These are phyloP conservation scores for Butyriboletus loyo DNA, from an alignment of 768 basidiomycete genomes.

Conservation along the genomic window DNA sequence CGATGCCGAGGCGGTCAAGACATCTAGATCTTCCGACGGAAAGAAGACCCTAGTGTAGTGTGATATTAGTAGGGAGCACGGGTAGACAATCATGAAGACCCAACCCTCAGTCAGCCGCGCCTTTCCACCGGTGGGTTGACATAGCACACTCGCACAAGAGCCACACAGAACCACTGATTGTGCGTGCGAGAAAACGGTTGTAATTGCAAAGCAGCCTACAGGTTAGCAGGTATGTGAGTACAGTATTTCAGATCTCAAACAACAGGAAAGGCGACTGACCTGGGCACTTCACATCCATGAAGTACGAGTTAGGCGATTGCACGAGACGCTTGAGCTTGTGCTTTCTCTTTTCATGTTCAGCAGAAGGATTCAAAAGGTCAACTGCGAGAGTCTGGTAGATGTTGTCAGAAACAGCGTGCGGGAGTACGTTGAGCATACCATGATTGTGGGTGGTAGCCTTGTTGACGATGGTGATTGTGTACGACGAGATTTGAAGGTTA, in stretches of 20 bases:
- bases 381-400: constrained; percentile 85
- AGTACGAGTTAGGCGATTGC: constrained; percentile 97
- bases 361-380: constrained; percentile 95
- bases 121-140: constrained; percentile 98
- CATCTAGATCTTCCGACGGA: constrained; percentile 89
- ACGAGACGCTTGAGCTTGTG: constrained; percentile 99
- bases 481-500: constrained; percentile 18
- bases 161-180: constrained; percentile 95
- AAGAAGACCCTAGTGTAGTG: constrained; percentile 77
- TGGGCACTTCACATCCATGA: constrained; percentile 99
- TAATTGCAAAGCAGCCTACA: constrained; percentile 90
- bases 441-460: constrained; percentile 10
- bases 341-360: constrained; percentile 78
- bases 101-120: constrained; percentile 96
- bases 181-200: constrained; percentile 98
- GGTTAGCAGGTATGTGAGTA: neutral
- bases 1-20: neutral
- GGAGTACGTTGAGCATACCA: constrained; percentile 12
- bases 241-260: neutral
- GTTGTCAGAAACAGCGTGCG: constrained; percentile 4
- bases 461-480: constrained; percentile 25
- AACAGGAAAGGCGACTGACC: constrained; percentile 47
- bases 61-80: constrained; percentile 7
- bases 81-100: constrained; percentile 27
- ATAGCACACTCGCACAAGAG: constrained; percentile 90